These are phyloP conservation scores for Boletus tomentosulus DNA, from an alignment of 768 basidiomycete species.

Conservation along the genomic window DNA sequence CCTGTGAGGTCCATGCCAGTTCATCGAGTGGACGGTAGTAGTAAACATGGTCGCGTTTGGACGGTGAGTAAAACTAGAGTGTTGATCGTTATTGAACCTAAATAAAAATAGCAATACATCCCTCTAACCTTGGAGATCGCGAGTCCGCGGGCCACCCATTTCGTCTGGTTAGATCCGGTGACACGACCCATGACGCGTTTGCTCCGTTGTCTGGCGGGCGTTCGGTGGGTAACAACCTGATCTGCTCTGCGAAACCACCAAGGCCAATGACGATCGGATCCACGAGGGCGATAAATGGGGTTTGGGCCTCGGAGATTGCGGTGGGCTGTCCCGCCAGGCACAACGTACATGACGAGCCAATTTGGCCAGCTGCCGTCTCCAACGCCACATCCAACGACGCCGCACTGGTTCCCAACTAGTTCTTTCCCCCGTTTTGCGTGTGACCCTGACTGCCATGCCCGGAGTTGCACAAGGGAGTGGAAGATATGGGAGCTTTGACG, in stretches of 20 bases:
- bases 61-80: no score
- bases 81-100: neutral
- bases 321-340: neutral
- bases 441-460: neutral
- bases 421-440: neutral
- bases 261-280: neutral
- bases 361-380: neutral
- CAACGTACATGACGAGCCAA: neutral
- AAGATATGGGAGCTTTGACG: neutral
- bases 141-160: neutral
- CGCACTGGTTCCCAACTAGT: neutral
- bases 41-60: no score
- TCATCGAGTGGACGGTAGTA: no score
- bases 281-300: neutral
- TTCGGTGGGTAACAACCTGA: neutral
- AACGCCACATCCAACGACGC: neutral
- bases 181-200: neutral
- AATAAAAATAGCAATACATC: neutral
- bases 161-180: neutral
- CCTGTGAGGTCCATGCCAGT: no score
- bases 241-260: neutral
- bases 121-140: neutral
- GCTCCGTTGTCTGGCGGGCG: neutral
- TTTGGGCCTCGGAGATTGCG: neutral
- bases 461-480: neutral